Conservation (phyloP, 495 filamentous ascomycete genomes). For the Sphaerosporella brunnea region DNA sequence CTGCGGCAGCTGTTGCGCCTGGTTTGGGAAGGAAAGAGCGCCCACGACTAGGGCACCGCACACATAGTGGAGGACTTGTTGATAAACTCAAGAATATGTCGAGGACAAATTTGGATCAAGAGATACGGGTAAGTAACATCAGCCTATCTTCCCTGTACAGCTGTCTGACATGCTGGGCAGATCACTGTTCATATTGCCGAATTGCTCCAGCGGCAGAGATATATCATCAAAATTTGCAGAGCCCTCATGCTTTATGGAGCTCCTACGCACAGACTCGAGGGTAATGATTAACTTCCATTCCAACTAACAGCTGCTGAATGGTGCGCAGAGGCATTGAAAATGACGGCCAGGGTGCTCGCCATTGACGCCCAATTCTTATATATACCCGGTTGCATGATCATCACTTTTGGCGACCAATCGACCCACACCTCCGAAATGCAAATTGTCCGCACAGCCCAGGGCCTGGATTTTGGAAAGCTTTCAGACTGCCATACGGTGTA, state of each 20-base stretch:
- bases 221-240: conserved; percentile 67
- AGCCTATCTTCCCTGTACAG: too few species aligned
- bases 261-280: conserved; percentile 34
- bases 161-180: too few species aligned
- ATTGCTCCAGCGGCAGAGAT: conserved; percentile 60
- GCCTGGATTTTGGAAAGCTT: conserved; percentile 68
- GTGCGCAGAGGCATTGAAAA: conserved; percentile 56
- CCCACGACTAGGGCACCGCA: conserved; percentile 31
- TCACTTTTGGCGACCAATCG: conserved; percentile 75
- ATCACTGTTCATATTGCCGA: conserved; percentile 86
- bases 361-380: conserved; percentile 87
- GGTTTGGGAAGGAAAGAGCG: conserved; percentile 24
- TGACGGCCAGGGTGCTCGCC: conserved; percentile 73
- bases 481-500: conserved; percentile 77
- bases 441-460: conserved; percentile 57
- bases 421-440: conserved; percentile 91
- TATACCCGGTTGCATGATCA: conserved; percentile 87
- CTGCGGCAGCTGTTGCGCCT: conserved; percentile 5
- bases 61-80: conserved; percentile 29
- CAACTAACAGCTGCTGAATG: background rate
- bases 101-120: conserved; percentile 37
- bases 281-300: conserved; percentile 6
- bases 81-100: conserved; percentile 32
- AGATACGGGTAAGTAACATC: conserved; percentile 36
- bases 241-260: conserved; percentile 70